These are phyloP conservation scores for Imleria badia DNA, from an alignment of 768 basidiomycete species.

Conservation along the genomic window DNA sequence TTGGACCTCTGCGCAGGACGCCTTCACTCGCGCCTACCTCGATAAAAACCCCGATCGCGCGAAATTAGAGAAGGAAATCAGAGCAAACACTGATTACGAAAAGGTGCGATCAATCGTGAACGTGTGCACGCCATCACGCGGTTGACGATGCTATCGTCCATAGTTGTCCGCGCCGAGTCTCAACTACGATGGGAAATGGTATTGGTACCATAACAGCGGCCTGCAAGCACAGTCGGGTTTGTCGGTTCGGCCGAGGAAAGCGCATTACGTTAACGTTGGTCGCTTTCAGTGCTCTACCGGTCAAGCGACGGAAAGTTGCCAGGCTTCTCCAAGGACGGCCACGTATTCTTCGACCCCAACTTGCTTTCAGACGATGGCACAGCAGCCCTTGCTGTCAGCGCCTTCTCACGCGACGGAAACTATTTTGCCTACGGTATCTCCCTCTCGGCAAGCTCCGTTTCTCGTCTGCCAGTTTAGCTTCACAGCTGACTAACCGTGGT, in stretches of 20 bases:
- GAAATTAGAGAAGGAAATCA: slow-evolving; percentile 59
- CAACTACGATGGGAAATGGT: slow-evolving; percentile 70
- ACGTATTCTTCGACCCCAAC: slow-evolving; percentile 84
- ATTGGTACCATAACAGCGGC: slow-evolving; percentile 80
- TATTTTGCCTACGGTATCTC: slow-evolving; percentile 79
- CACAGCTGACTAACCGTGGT: not conserved
- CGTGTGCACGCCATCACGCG: not conserved
- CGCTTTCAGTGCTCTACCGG: slow-evolving; percentile 54
- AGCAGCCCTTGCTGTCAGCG: slow-evolving; percentile 54
- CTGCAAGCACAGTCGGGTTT: slow-evolving; percentile 62
- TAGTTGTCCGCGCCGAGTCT: slow-evolving; percentile 66
- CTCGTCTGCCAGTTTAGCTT: not conserved
- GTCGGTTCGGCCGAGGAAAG: not conserved
- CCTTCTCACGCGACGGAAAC: slow-evolving; percentile 66
- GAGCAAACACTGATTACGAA: slow-evolving; percentile 50
- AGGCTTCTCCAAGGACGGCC: slow-evolving; percentile 50
- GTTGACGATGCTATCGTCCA: slow-evolving; percentile 1
- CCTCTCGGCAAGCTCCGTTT: slow-evolving; percentile 50
- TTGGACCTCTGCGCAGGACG: slow-evolving; percentile 63
- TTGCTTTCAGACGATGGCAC: slow-evolving; percentile 71
- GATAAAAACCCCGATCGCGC: slow-evolving; percentile 61
- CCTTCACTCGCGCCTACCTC: slow-evolving; percentile 57
- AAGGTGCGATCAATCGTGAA: slow-evolving; percentile 34
- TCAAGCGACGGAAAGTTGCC: slow-evolving; percentile 56
- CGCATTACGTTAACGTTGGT: not conserved